A percentile compares a stretch with the other conserved stretches of the same genome.
Evolutionary conservation across 1,284 basidiomycete genomes (phyloP).

Genomic region (Porodaedalea pini): DNA sequence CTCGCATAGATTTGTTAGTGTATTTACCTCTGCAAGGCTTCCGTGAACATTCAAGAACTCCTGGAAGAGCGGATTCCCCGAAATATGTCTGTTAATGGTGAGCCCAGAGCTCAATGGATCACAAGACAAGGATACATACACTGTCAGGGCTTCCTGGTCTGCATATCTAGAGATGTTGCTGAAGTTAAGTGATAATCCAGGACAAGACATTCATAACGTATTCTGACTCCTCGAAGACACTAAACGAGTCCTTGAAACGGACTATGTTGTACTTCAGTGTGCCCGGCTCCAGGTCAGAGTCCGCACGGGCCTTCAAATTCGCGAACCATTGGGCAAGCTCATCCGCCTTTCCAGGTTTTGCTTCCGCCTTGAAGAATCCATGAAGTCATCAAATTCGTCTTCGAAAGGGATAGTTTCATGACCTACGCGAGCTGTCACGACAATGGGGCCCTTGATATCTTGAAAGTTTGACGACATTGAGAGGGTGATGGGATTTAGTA

Average conservation of each 20-base stretch:
- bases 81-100: not conserved
- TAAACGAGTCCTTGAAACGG: conserved; percentile 4
- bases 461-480: not conserved
- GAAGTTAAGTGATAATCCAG: not conserved
- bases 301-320: conserved; percentile 12
- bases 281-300: conserved; percentile 12
- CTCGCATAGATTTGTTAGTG: not conserved
- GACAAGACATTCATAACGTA: not conserved
- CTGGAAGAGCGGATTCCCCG: not conserved
- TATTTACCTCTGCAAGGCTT: not conserved
- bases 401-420: too few species aligned
- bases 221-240: conserved; percentile 11
- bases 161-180: not conserved
- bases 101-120: not conserved
- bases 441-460: not conserved
- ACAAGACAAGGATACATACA: not conserved
- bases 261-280: conserved; percentile 9
- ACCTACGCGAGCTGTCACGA: not conserved
- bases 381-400: too few species aligned
- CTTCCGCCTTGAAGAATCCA: not conserved
- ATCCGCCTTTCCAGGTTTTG: conserved; percentile 10
- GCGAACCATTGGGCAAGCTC: conserved; percentile 6
- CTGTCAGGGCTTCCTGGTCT: not conserved
- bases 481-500: too few species aligned
- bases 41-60: not conserved